Evolutionary conservation across 768 basidiomycete genomes (phyloP), one percentile per base, ranked within the genome.

Genomic region (Tulasnella sp.): DNA sequence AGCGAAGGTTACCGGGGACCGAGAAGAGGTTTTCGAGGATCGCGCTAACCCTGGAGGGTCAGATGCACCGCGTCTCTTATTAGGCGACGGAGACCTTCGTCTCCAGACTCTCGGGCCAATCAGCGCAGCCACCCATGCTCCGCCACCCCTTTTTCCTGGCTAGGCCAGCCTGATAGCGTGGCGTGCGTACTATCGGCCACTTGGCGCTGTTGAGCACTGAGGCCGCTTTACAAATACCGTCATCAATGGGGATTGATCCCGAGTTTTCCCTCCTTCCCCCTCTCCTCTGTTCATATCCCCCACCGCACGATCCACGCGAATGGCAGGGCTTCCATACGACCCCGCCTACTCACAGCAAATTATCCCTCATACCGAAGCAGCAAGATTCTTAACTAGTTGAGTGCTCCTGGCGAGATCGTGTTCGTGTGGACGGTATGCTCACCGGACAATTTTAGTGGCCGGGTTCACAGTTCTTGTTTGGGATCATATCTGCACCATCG

Each of bases 391-490:
- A 14, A 69, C 28, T 2, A 69, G 64, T 69, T 31, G 64, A 37
- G 64, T 28, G 34, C 28, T 9, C n/a, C 34, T 14, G 31, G 16
- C 6, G 16, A 28, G n/a, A n/a, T 64, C 14, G 11, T 2, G 4
- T 3, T 18, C 64, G n/a, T 5, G 24, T 54, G 54, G 24, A 37
- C 18, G 31, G 16, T 34, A 28, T 37, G 24, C 34, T 28, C 28
- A 37, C 18, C 28, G 64, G 31, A 1, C 34, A 69, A 1, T 75
- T 75, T 44, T 42, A 77, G 76, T 77, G 37, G 76, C 46, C 16
- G 76, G 76, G n/a, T 42, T 40, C 44, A 77, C 76, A 8, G n/a
- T 77, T 16, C 50, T 77, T n/a, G 24, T 77, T 12, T 77, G 50
- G 37, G 76, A 77, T 64, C 46, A 46, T 46, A 12, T 46, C 9